Conservation (phyloP, 192 early-diverging fungal species). For the Podochytrium sp. region DNA sequence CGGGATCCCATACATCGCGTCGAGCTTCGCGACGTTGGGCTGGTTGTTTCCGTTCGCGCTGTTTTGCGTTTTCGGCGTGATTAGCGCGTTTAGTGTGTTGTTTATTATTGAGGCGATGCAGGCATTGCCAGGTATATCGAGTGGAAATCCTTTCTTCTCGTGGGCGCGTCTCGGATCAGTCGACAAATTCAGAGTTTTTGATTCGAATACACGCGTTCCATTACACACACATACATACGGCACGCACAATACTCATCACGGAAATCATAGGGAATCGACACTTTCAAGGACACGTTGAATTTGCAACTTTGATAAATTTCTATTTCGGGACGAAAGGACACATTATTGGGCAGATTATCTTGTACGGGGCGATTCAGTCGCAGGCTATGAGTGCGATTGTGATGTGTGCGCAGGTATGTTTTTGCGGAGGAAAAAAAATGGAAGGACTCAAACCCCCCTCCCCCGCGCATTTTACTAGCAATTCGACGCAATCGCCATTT, state of each 20-base stretch:
- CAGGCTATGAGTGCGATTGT: conserved; percentile 55
- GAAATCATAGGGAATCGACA: conserved; percentile 12
- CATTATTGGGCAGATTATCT: conserved; percentile 50
- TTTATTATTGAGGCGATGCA: conserved; percentile 67
- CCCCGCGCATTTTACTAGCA: conserved; percentile 27
- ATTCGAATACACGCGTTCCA: too few relatives aligned
- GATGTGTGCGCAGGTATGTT: conserved; percentile 46
- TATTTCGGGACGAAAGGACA: conserved; percentile 53
- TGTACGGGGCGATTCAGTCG: conserved; percentile 55
- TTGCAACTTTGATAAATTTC: conserved; percentile 11
- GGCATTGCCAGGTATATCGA: conserved; percentile 50
- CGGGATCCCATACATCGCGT: conserved; percentile 49
- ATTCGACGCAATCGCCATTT: conserved; percentile 53
- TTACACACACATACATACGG: too few relatives aligned
- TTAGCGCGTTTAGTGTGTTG: conserved; percentile 48
- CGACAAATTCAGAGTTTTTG: too few relatives aligned
- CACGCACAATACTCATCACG: too few relatives aligned
- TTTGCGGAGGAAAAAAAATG: too few relatives aligned
- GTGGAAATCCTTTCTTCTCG: too few relatives aligned
- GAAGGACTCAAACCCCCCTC: neutral
- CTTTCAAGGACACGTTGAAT: conserved; percentile 22
- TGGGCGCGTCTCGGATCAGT: too few relatives aligned
- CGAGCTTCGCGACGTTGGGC: conserved; percentile 45
- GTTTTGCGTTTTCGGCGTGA: conserved; percentile 45
- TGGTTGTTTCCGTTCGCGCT: conserved; percentile 39